Evolutionary conservation across 768 basidiomycete genomes (phyloP), one percentile per base, ranked within the genome.

Genomic region (Cystobasidium tubakii): DNA sequence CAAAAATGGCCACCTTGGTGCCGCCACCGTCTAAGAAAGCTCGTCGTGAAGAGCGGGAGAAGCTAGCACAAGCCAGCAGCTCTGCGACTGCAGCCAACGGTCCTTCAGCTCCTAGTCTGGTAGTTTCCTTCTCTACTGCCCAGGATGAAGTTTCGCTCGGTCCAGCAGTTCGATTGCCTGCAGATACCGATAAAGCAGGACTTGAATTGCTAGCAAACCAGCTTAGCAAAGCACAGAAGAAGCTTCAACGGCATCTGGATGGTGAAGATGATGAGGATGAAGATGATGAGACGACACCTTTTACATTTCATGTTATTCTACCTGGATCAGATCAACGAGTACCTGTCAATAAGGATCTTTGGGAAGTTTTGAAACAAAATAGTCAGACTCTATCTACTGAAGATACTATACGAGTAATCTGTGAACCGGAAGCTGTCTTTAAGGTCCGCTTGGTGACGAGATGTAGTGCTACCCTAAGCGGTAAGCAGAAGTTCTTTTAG

Each of bases 381-480:
- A 55, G 55, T 27, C 86, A 29, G 84, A 86, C 0, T 90, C 88
- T 90, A 0, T 84, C 87, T 10, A 74, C 75, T 4, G 95, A 99
- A 85, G 92, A 91, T 79, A 85, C 93, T 12, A 87, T 98, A 72
- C 84, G 90, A 64, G 85, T 98, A 29, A 87, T 89, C 77, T 98
- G 95, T 81, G 88, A 94, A 31, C 95, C 95, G 10, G 94, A 99
- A 81, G 91, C 93, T 55, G 90, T 98, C 2, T 99, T 96, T 82
- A 87, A 88, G 73, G 94, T 99, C 31, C 85, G 94, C 76, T 91
- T 92, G 27, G 92, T 96, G 13, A 93, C 92, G 34, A 83, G 96
- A 78, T 99, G 95, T 81, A 95, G 92, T 65, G 75, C 74, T 53
- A 74, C 65, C 15, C 53, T 78, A 19, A 77, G 78, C 44, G 78